Percentiles rank a stretch among this genome's conserved stretches.
These are phyloP conservation scores for Fusarium chuoi DNA, from an alignment of 2,329 filamentous ascomycete species.

Conservation along the genomic window DNA sequence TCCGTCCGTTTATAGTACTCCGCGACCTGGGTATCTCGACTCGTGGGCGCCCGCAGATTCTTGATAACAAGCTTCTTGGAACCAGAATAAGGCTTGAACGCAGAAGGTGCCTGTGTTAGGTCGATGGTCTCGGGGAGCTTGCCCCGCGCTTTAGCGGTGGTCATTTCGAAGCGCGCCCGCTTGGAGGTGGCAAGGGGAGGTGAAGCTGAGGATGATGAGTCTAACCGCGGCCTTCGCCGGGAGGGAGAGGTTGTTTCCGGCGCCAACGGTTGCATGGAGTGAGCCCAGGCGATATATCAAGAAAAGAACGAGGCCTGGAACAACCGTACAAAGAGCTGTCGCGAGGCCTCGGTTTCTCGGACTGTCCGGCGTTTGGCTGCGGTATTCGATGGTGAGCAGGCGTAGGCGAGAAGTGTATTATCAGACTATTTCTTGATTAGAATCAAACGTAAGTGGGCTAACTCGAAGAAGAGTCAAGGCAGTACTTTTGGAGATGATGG, in stretches of 20 bases:
- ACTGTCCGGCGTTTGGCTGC: constrained; percentile 18
- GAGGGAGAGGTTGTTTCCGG: constrained; percentile 47
- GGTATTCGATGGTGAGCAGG: neutral
- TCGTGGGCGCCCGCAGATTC: constrained; percentile 78
- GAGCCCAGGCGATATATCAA: constrained; percentile 1
- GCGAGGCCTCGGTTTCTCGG: constrained; percentile 41
- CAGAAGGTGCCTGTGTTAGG: constrained; percentile 49
- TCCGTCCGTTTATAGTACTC: constrained; percentile 82
- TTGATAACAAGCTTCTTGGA: constrained; percentile 92
- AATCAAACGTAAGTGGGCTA: neutral
- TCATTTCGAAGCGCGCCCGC: constrained; percentile 50
- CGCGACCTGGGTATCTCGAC: constrained; percentile 69
- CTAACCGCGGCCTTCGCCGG: constrained; percentile 53
- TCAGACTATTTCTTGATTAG: neutral
- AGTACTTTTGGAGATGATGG: neutral
- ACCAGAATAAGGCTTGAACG: constrained; percentile 78
- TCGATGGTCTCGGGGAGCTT: constrained; percentile 54
- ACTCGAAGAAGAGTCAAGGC: neutral
- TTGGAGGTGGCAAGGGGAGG: constrained; percentile 43
- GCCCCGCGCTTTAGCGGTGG: constrained; percentile 52
- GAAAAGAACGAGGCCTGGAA: constrained; percentile 39
- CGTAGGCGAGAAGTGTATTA: neutral
- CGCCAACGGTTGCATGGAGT: constrained; percentile 50
- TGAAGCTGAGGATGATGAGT: constrained; percentile 49
- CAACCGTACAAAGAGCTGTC: constrained; percentile 43